Evolutionary conservation across 1,284 basidiomycete species (phyloP), one percentile per base, ranked within the genome.

Genomic region (Schizophyllum amplum): DNA sequence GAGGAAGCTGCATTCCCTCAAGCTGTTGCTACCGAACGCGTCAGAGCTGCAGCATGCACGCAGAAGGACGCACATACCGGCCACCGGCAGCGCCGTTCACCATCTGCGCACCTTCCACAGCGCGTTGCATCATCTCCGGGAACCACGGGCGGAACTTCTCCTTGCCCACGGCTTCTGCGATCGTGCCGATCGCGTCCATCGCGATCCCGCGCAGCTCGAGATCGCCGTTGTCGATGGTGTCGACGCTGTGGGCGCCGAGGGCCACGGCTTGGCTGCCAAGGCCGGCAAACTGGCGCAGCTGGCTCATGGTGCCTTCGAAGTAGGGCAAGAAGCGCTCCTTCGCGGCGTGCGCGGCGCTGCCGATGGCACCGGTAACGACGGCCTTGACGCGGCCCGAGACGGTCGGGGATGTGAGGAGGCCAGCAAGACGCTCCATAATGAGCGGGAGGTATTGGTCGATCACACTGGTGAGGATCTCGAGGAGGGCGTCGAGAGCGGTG

Each of bases 161-260:
- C 68, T 87, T 85, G 63, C 97, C 97, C 55, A 99, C 93, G 15
- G 97, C 94, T 74, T 98, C 97, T 33, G 96, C 93, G 64, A 99
- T 93, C 0, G 97, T 99, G 52, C 97, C 97, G 62, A 98, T 88
- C 42, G 97, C 94, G 74, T 99, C 97, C 83, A 97, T 98, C 24
- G 96, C 90, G 68, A 98, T 97, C 49, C 97, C 97, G 60, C 97
- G 92, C 49, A 99, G 83, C 67, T 99, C 95, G 63, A 86, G 87
- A 69, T 95, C 93, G 68, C 94, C 92, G 49, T 90, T 91, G 65
- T 94, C 92, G 46, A 82, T 85, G 47, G 84, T 84, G 47, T 20
- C n/a, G n/a, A 49, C 47, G 27, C 27, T 33, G 27, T 33, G 27
- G 6, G 27, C 27, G 13, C 27, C 27, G 27, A 33, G 27, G 27